Percentiles rank a stretch among this genome's conserved stretches.
Conservation (phyloP, 768 basidiomycete species). For the Amanita phalloides region DNA sequence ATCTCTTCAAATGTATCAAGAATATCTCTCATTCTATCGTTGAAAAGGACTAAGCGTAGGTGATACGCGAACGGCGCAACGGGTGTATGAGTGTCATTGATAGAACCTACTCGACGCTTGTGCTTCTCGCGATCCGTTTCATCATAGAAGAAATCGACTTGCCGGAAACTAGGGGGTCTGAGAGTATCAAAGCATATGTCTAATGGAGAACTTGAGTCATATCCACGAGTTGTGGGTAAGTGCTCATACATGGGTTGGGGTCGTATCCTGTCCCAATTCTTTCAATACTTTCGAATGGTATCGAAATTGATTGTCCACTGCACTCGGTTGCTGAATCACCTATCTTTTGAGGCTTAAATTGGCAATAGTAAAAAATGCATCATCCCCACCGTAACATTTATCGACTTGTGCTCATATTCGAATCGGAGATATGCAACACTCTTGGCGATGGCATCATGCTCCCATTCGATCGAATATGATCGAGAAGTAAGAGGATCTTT, state of each 20-base stretch:
- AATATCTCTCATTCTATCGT: slow-evolving; percentile 33
- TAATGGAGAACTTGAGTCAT: slow-evolving; percentile 13
- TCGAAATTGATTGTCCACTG: slow-evolving; percentile 37
- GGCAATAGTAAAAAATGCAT: neutral
- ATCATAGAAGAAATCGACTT: slow-evolving; percentile 45
- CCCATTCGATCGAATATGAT: slow-evolving; percentile 65
- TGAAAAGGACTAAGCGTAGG: slow-evolving; percentile 49
- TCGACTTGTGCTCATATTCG: slow-evolving; percentile 58
- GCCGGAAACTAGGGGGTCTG: slow-evolving; percentile 55
- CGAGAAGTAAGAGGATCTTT: slow-evolving; percentile 24
- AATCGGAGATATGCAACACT: slow-evolving; percentile 47
- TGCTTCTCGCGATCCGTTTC: slow-evolving; percentile 36
- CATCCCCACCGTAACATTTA: slow-evolving; percentile 45
- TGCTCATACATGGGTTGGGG: slow-evolving; percentile 49
- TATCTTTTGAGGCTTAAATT: slow-evolving; percentile 26
- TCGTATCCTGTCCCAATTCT: slow-evolving; percentile 54
- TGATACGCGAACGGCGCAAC: slow-evolving; percentile 68
- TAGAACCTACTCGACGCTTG: slow-evolving; percentile 44
- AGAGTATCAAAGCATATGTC: slow-evolving; percentile 61
- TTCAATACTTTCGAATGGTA: slow-evolving; percentile 48
- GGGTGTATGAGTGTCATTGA: slow-evolving; percentile 45
- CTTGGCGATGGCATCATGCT: slow-evolving; percentile 32
- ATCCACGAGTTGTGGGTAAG: slow-evolving; percentile 3
- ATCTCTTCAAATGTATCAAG: slow-evolving; percentile 40
- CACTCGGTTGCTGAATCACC: slow-evolving; percentile 44